Percentiles rank a stretch among this genome's conserved stretches.
These are phyloP conservation scores for Pseudevernia furfuracea DNA, from an alignment of 495 filamentous ascomycete genomes.

Conservation along the genomic window DNA sequence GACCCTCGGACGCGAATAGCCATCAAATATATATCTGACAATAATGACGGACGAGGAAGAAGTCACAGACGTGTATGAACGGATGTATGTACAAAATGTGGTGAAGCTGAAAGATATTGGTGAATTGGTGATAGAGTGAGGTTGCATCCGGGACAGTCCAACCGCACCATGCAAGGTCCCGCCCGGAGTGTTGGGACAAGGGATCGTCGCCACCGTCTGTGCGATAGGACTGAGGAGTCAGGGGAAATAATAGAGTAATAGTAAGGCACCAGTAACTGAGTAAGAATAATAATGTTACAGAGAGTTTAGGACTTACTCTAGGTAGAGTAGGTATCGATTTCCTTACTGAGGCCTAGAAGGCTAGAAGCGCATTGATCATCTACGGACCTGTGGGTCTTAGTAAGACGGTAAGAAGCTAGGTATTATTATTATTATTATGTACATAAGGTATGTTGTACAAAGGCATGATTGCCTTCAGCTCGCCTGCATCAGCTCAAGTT, in stretches of 20 bases:
- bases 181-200: neutral
- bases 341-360: neutral
- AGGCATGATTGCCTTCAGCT: neutral
- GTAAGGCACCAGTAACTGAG: no score
- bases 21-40: neutral
- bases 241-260: neutral
- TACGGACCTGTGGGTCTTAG: neutral
- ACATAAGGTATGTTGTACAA: no score
- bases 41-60: neutral
- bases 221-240: neutral
- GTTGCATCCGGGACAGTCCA: neutral
- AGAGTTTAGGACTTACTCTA: no score
- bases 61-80: neutral
- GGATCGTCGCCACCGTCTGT: neutral
- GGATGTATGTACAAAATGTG: neutral
- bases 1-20: no score
- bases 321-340: neutral
- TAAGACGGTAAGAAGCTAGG: neutral
- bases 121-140: no score
- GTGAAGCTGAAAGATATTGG: neutral
- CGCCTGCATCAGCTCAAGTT: constrained; percentile 53
- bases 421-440: no score
- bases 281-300: no score
- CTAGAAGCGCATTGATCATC: neutral
- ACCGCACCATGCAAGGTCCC: constrained; percentile 6